Conservation (phyloP, 2,329 filamentous ascomycete species). For the Calonectria ilicicola region DNA sequence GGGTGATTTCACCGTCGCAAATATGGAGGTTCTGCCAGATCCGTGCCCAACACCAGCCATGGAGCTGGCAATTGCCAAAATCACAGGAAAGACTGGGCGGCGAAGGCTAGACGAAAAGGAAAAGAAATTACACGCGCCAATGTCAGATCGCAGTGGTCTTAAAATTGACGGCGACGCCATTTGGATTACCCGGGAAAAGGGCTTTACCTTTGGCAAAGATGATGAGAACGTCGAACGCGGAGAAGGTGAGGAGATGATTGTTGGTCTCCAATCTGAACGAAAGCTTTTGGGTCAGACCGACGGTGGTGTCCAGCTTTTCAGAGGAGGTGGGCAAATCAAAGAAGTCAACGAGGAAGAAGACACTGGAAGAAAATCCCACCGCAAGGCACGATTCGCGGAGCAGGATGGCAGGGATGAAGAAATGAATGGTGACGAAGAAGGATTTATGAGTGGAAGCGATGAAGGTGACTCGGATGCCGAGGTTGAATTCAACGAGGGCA, state of each 20-base stretch:
- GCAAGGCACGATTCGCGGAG: conserved; percentile 69
- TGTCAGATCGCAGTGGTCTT: conserved; percentile 97
- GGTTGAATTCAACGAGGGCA: conserved; percentile 69
- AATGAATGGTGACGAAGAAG: conserved; percentile 63
- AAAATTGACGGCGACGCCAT: conserved; percentile 98
- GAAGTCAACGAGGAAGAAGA: conserved; percentile 66
- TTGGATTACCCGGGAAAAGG: conserved; percentile 81
- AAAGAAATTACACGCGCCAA: conserved; percentile 94
- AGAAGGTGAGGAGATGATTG: conserved; percentile 95
- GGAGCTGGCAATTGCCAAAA: conserved; percentile 87
- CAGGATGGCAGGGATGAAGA: conserved; percentile 71
- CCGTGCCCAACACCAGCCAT: conserved; percentile 95
- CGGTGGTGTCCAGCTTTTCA: conserved; percentile 87
- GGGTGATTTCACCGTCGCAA: conserved; percentile 86
- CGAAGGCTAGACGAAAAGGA: conserved; percentile 94
- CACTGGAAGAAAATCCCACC: conserved; percentile 69
- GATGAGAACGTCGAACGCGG: conserved; percentile 80
- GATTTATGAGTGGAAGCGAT: conserved; percentile 65
- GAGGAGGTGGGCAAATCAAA: conserved; percentile 77
- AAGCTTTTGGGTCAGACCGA: conserved; percentile 85
- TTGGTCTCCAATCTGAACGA: conserved; percentile 86
- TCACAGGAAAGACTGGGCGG: conserved; percentile 83
- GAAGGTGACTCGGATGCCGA: conserved; percentile 65
- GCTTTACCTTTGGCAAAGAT: conserved; percentile 79
- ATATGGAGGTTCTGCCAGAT: conserved; percentile 89